Conservation (phyloP, 768 basidiomycete species). For the Dacryopinax spathularia region DNA sequence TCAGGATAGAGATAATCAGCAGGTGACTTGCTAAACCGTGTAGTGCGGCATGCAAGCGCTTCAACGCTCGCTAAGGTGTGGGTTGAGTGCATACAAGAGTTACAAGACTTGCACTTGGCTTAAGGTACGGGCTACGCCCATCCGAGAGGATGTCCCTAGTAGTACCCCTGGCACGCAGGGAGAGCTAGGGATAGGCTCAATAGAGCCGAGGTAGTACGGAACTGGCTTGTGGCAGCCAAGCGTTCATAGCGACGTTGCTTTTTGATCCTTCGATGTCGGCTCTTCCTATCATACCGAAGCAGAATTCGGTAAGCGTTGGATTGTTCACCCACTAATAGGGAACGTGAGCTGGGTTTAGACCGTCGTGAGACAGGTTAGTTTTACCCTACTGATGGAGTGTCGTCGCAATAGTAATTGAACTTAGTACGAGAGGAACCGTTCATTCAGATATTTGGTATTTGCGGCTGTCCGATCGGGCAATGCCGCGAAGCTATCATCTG, state of each 20-base stretch:
- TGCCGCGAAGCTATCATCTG: slow-evolving; percentile 69
- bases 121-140: too few species aligned
- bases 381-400: slow-evolving; percentile 71
- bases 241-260: slow-evolving; percentile 73
- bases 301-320: slow-evolving; percentile 69
- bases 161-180: too few species aligned
- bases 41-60: too few species aligned
- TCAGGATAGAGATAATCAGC: too few species aligned
- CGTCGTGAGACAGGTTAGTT: slow-evolving; percentile 76
- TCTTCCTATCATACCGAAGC: slow-evolving; percentile 71
- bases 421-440: slow-evolving; percentile 74
- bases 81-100: too few species aligned
- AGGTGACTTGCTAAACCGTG: too few species aligned
- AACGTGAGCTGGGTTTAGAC: slow-evolving; percentile 73
- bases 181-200: too few species aligned
- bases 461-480: slow-evolving; percentile 64
- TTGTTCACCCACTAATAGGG: slow-evolving; percentile 71
- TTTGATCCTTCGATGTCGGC: slow-evolving; percentile 72
- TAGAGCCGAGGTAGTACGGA: too few species aligned
- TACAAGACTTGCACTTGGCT: too few species aligned
- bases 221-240: slow-evolving; percentile 72
- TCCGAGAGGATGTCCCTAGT: too few species aligned
- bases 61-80: too few species aligned
- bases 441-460: slow-evolving; percentile 75
- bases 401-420: slow-evolving; percentile 63